Evolutionary conservation across 176 grass and related monocot genomes (phyloP).

Genomic region (Bothriochloa decipiens): DNA sequence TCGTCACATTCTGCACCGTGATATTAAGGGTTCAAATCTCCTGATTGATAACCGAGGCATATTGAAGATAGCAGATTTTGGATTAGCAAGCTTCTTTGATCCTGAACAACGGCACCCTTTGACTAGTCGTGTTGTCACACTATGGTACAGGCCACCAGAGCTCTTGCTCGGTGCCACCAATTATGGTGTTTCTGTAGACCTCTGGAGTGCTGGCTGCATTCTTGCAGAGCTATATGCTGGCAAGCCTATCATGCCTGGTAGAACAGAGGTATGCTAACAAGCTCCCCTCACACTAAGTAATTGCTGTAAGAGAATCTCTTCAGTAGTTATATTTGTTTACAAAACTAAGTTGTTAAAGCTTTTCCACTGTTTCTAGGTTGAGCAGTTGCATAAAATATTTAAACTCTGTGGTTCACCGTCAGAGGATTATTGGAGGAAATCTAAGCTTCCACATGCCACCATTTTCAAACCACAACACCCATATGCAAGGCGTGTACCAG

Average conservation of each 20-base stretch:
- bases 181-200: constrained; percentile 95
- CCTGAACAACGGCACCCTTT: constrained; percentile 83
- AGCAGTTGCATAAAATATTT: constrained; percentile 99
- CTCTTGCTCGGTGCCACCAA: constrained; percentile 94
- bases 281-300: constrained; percentile 27
- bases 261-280: constrained; percentile 78
- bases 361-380: constrained; percentile 72
- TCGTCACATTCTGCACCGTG: constrained; percentile 87
- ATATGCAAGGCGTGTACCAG: constrained; percentile 73
- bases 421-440: constrained; percentile 97
- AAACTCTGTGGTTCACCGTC: constrained; percentile 97
- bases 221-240: constrained; percentile 96
- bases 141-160: constrained; percentile 98
- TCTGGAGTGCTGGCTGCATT: constrained; percentile 99
- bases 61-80: constrained; percentile 98
- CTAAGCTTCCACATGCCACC: constrained; percentile 95
- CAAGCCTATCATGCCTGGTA: constrained; percentile 99
- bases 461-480: constrained; percentile 98
- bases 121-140: constrained; percentile 98
- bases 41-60: constrained; percentile 92
- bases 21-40: constrained; percentile 99
- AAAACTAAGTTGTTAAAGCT: constrained; percentile 31
- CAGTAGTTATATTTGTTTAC: background rate
- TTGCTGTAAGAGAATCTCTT: background rate
- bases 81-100: constrained; percentile 96